Evolutionary conservation across 1,284 basidiomycete genomes (phyloP).

Genomic region (Irpex sp.): DNA sequence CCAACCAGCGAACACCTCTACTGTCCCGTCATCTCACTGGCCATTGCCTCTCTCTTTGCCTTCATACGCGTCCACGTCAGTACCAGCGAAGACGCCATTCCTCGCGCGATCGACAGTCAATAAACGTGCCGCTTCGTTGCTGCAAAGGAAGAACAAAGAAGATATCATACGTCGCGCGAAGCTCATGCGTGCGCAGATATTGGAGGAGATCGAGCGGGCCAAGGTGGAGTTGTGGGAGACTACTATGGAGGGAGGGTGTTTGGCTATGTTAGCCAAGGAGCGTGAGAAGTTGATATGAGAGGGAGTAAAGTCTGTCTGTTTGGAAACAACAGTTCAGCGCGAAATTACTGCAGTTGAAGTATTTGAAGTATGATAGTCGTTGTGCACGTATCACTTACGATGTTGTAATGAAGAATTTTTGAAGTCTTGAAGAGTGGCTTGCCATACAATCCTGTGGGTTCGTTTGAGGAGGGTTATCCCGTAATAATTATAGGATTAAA

Average conservation of each 20-base stretch:
- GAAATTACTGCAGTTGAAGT: neutral
- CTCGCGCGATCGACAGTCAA: neutral
- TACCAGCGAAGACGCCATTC: neutral
- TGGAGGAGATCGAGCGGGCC: slow-evolving; percentile 53
- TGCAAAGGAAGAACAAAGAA: slow-evolving; percentile 12
- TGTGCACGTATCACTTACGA: neutral
- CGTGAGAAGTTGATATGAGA: slow-evolving; percentile 6
- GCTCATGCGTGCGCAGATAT: slow-evolving; percentile 47
- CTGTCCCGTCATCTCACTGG: neutral
- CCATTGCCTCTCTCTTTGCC: neutral
- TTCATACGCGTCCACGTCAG: neutral
- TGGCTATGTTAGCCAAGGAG: slow-evolving; percentile 49
- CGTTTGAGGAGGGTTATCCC: neutral
- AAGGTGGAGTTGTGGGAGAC: slow-evolving; percentile 71
- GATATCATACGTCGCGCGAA: slow-evolving; percentile 50
- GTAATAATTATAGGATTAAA: neutral
- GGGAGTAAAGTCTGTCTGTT: neutral
- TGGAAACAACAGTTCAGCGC: neutral
- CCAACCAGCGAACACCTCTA: neutral
- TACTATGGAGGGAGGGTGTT: slow-evolving; percentile 67
- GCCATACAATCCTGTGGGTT: no score
- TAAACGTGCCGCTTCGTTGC: neutral
- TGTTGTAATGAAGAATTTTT: neutral
- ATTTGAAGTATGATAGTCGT: neutral
- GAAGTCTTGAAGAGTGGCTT: neutral